These are phyloP conservation scores for Pulveroboletus frians DNA, from an alignment of 768 basidiomycete species.

Conservation along the genomic window DNA sequence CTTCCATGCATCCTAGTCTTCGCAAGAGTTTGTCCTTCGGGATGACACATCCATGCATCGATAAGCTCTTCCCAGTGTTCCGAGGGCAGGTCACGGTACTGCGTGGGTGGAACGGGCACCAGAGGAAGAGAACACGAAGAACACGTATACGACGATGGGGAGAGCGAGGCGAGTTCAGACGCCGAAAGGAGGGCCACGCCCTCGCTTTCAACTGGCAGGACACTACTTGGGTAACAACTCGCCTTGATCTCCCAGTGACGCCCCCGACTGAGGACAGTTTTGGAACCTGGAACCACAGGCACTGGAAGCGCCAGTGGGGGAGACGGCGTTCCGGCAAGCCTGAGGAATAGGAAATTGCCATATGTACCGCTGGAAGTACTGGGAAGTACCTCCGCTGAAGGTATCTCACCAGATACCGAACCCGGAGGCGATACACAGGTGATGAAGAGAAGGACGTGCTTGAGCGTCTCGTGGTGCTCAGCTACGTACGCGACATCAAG, in stretches of 20 bases:
- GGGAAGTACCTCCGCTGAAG: conserved; percentile 58
- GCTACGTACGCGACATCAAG: conserved; percentile 50
- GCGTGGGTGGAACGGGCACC: conserved; percentile 44
- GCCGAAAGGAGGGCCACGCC: conserved; percentile 60
- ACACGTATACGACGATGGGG: conserved; percentile 69
- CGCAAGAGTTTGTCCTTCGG: conserved; percentile 69
- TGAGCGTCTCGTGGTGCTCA: conserved; percentile 84
- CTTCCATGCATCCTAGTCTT: conserved; percentile 38
- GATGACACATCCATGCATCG: conserved; percentile 98
- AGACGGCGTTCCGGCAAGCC: conserved; percentile 53
- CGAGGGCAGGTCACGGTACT: conserved; percentile 84
- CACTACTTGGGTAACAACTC: conserved; percentile 26
- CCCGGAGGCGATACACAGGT: conserved; percentile 25
- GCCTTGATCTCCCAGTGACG: conserved; percentile 74
- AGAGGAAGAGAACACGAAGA: conserved; percentile 75
- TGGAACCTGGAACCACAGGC: conserved; percentile 53
- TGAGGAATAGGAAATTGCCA: conserved; percentile 58
- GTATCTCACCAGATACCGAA: conserved; percentile 39
- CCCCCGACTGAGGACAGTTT: conserved; percentile 50
- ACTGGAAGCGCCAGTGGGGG: conserved; percentile 53
- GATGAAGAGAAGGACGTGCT: conserved; percentile 73
- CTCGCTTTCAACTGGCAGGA: conserved; percentile 15
- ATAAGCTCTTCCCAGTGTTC: conserved; percentile 98
- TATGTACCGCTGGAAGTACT: conserved; percentile 36
- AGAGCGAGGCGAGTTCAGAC: conserved; percentile 48